Evolutionary conservation across 2,329 filamentous ascomycete species (phyloP).

Genomic region (Clathrospora elynae): DNA sequence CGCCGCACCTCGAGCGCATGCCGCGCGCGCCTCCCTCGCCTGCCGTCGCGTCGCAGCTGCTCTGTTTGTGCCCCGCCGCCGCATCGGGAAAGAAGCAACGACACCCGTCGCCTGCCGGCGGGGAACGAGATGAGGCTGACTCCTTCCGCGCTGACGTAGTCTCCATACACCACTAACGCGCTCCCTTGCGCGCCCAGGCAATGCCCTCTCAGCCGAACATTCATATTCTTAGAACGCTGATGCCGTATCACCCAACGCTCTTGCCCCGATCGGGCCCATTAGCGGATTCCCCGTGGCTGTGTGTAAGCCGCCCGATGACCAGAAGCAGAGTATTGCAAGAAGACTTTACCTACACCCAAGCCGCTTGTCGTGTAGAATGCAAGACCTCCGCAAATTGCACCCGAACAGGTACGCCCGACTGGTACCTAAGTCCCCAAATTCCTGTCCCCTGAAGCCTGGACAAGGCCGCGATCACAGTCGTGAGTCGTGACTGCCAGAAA

Average conservation of each 20-base stretch:
- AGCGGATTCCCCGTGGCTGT: constrained; percentile 44
- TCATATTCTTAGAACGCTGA: constrained; percentile 48
- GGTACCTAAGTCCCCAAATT: constrained; percentile 1
- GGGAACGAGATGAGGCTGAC: constrained; percentile 7
- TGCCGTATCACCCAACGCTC: constrained; percentile 35
- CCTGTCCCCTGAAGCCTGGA: constrained; percentile 11
- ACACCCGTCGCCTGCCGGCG: constrained; percentile 9
- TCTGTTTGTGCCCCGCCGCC: constrained; percentile 26
- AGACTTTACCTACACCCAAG: too few species aligned
- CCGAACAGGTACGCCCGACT: constrained; percentile 9
- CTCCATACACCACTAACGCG: constrained; percentile 1
- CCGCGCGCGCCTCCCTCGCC: constrained; percentile 18
- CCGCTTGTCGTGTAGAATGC: too few species aligned
- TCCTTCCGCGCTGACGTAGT: constrained; percentile 6
- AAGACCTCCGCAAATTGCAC: constrained; percentile 1
- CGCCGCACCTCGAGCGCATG: constrained; percentile 1
- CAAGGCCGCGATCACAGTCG: constrained; percentile 22
- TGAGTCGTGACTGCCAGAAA: constrained; percentile 38
- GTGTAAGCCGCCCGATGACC: constrained; percentile 35
- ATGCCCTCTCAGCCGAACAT: constrained; percentile 18
- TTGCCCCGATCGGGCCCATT: constrained; percentile 27
- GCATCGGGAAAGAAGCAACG: constrained; percentile 23
- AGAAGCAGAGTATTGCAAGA: constrained; percentile 33
- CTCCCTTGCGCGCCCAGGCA: constrained; percentile 18
- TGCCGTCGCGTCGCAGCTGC: constrained; percentile 18